Base-by-base conservation (phyloP, 2,329 filamentous ascomycete genomes). In the Leptographium galeiforme region DNA sequence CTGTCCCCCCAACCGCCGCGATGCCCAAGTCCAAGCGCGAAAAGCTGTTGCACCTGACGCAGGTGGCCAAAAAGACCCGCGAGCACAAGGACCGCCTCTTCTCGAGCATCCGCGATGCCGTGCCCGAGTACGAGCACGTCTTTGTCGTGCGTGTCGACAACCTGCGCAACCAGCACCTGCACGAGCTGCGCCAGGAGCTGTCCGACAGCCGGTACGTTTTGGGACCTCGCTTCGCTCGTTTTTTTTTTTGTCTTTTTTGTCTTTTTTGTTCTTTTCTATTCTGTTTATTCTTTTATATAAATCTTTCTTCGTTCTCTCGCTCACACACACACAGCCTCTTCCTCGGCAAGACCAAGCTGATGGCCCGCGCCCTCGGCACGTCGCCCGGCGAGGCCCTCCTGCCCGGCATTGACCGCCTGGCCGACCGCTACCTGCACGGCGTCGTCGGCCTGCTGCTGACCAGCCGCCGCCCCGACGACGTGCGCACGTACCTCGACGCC, bases 301-400 rank as follows among this genome's bases (percentile, higher is more conserved):
- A 54, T 39, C 50, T 52, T 51, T 18, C 50, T 19, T 33, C 47
- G 40, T 39, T 50, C n/a, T 41, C 49, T 41, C 34, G n/a, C 49
- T 32, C 52, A 25, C 8, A 25, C 53, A 45, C 16, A 8, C 46
- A 43, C 63, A 93, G 90, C 62, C 75, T 98, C 67, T 97, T 97
- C 81, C 97, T 96, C 71, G 93, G 91, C 72, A 98, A 97, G 76
- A 97, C 91, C 56, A 97, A 97, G 73, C 90, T 98, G 69, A 97
- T 97, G 89, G 84, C 87, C 63, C 91, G 93, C 72, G 90, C 93
- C 54, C 85, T 98, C 32, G 93, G 93, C 65, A 79, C 79, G 59
- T 83, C 76, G 52, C 77, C 82, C 60, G 85, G 87, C 64, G 85
- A 88, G 63, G 88, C 90, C 71, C 79, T 87, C 70, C 86, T 88